These are phyloP conservation scores for Physcomitrellopsis africana DNA, from an alignment of 225 moss, liverwort and hornwort genomes.

Conservation along the genomic window DNA sequence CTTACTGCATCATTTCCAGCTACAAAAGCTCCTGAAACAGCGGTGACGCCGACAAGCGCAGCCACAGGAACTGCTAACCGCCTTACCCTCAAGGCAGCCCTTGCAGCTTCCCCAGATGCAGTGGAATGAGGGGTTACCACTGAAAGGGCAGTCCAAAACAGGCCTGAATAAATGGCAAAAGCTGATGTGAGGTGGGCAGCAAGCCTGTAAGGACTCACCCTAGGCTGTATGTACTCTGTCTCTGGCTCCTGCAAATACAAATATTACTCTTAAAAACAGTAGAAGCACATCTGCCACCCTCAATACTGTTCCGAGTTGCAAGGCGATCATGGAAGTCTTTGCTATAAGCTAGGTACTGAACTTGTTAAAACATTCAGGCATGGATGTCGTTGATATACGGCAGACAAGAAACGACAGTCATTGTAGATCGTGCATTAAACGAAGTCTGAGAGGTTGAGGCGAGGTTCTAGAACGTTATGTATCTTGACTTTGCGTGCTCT, in stretches of 20 bases:
- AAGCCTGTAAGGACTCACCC: constrained; percentile 98
- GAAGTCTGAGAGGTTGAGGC: too few species aligned
- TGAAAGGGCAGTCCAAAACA: constrained; percentile 94
- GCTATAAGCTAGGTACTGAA: too few species aligned
- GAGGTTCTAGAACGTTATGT: not conserved
- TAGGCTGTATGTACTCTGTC: constrained; percentile 82
- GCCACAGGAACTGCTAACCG: constrained; percentile 87
- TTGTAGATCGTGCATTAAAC: too few species aligned
- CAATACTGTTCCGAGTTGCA: too few species aligned
- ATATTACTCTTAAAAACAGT: constrained; percentile 18
- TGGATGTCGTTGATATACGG: too few species aligned
- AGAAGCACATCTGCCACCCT: not conserved
- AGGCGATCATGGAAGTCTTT: too few species aligned
- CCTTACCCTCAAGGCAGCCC: constrained; percentile 61
- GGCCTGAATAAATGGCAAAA: constrained; percentile 99
- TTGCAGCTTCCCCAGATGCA: constrained; percentile 45
- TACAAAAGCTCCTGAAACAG: constrained; percentile 96
- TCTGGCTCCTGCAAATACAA: constrained; percentile 85
- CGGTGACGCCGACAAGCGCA: constrained; percentile 89
- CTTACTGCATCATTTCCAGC: constrained; percentile 99
- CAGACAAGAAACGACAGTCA: too few species aligned
- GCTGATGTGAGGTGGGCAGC: constrained; percentile 99
- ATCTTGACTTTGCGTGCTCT: not conserved
- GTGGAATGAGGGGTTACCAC: constrained; percentile 48
- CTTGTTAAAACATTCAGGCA: too few species aligned